Evolutionary conservation across 129 eudicot genomes (phyloP).

Genomic region (Centrapalus pauciflorus): DNA sequence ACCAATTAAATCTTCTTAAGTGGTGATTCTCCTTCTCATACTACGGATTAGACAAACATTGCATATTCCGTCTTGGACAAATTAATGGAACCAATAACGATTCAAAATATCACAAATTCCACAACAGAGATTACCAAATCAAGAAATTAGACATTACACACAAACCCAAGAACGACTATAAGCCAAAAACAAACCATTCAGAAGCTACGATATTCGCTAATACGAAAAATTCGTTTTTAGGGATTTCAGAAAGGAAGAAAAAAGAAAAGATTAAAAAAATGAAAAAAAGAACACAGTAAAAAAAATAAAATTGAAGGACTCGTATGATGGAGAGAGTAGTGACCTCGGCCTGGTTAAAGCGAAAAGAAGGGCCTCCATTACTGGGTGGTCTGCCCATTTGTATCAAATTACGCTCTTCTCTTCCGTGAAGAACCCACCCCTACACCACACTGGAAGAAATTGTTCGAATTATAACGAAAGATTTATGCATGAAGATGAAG

Average conservation of each 20-base stretch:
- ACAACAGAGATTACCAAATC: neutral
- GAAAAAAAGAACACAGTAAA: neutral
- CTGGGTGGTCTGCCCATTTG: conserved; percentile 96
- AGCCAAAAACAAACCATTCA: neutral
- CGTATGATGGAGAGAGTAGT: neutral
- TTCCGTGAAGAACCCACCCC: neutral
- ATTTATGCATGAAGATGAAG: neutral
- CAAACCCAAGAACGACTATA: neutral
- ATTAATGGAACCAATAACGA: neutral
- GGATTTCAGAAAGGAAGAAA: neutral
- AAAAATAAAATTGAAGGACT: no score
- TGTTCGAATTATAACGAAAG: neutral
- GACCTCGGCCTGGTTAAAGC: conserved; percentile 74
- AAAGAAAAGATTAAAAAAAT: neutral
- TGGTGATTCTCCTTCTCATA: neutral
- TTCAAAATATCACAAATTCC: conserved; percentile 5
- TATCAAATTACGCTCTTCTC: conserved; percentile 10
- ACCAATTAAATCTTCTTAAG: neutral
- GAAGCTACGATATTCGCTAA: neutral
- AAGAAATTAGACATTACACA: neutral
- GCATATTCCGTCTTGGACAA: neutral
- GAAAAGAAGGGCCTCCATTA: conserved; percentile 86
- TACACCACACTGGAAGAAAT: no score
- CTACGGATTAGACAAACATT: neutral
- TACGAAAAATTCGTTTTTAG: conserved; percentile 2